Percentiles rank a stretch among this genome's conserved stretches.
Evolutionary conservation across 2,329 filamentous ascomycete species (phyloP).

Genomic region (Neopestalotiopsis sp.): DNA sequence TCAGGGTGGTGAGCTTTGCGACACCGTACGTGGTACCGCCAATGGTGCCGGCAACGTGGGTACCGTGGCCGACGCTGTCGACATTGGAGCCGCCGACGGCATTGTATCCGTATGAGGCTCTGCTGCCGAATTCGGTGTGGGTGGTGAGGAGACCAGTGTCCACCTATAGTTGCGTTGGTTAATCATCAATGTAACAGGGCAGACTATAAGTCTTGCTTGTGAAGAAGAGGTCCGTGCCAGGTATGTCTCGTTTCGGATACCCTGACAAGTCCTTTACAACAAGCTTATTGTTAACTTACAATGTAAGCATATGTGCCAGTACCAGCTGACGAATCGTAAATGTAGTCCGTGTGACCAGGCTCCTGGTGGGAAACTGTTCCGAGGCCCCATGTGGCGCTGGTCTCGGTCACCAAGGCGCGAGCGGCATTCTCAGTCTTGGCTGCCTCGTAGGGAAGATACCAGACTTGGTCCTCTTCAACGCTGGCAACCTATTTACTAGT

Average conservation of each 20-base stretch:
- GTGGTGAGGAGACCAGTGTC: constrained; percentile 15
- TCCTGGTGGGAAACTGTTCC: constrained; percentile 47
- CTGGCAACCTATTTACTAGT: constrained; percentile 29
- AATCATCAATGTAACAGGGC: neutral
- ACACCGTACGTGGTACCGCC: constrained; percentile 49
- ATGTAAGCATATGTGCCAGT: constrained; percentile 53
- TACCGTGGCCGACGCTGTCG: constrained; percentile 41
- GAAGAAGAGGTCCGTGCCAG: neutral
- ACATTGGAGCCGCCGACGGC: constrained; percentile 31
- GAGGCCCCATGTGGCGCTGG: constrained; percentile 48
- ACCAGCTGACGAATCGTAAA: constrained; percentile 48
- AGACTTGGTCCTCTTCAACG: constrained; percentile 37
- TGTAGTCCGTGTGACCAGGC: constrained; percentile 40
- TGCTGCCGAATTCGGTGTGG: constrained; percentile 16
- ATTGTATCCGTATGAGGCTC: constrained; percentile 22
- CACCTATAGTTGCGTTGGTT: neutral
- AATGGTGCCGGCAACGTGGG: constrained; percentile 52
- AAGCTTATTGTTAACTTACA: constrained; percentile 15
- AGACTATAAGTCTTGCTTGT: neutral
- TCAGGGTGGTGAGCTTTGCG: constrained; percentile 43
- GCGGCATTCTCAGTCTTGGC: constrained; percentile 24
- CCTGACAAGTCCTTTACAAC: neutral
- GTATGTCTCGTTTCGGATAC: neutral
- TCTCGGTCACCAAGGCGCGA: constrained; percentile 37
- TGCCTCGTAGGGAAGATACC: constrained; percentile 30